Conservation (phyloP, 768 basidiomycete genomes). For the Kwoniella mangroviensis region DNA sequence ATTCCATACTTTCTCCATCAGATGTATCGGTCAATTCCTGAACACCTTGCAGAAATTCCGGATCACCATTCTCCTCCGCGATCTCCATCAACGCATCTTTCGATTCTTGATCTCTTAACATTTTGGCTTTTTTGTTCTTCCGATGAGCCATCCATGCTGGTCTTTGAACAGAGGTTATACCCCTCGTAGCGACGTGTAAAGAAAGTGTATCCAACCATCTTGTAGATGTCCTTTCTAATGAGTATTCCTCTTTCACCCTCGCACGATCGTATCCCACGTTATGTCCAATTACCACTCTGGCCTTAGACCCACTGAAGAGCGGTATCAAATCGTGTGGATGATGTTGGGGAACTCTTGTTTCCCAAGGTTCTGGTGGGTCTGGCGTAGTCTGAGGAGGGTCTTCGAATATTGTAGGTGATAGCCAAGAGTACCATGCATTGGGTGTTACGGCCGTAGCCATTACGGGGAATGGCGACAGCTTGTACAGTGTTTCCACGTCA, state of each 20-base stretch:
- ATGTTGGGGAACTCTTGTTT: constrained; percentile 23
- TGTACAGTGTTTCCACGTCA: constrained; percentile 88
- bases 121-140: constrained; percentile 70
- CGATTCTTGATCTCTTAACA: constrained; percentile 60
- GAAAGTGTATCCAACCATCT: constrained; percentile 95
- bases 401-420: constrained; percentile 68
- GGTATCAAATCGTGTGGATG: constrained; percentile 53
- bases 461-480: constrained; percentile 74
- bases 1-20: constrained; percentile 47
- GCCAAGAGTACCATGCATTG: constrained; percentile 92
- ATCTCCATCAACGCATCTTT: constrained; percentile 57
- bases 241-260: constrained; percentile 81
- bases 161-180: constrained; percentile 92
- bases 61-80: constrained; percentile 56
- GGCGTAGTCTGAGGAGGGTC: constrained; percentile 16
- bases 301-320: constrained; percentile 27
- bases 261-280: constrained; percentile 93
- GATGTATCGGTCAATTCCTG: constrained; percentile 18
- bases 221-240: constrained; percentile 67
- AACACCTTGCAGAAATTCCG: constrained; percentile 21
- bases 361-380: constrained; percentile 31
- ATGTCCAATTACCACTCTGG: constrained; percentile 80
- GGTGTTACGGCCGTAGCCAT: constrained; percentile 85
- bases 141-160: constrained; percentile 88
- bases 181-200: constrained; percentile 88